Percentiles rank a stretch among this genome's conserved stretches.
Conservation (phyloP, 306 rosid species). For the Gynostemma pentaphyllum region DNA sequence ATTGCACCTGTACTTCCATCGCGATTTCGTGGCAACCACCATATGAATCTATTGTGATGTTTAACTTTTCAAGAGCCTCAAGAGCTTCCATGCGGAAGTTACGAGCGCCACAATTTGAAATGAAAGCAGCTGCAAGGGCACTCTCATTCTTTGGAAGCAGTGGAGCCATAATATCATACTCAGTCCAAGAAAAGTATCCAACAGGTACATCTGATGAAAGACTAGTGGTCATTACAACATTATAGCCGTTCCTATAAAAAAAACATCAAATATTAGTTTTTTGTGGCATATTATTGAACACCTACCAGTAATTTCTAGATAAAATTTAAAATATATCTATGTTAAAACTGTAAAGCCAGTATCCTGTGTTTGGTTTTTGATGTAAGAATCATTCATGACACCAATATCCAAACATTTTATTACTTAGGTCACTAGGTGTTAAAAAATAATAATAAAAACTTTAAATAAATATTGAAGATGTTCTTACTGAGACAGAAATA, state of each 20-base stretch:
- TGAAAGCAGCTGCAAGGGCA: slow-evolving; percentile 94
- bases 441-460: background rate
- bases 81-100: slow-evolving; percentile 95
- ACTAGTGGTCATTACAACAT: slow-evolving; percentile 87
- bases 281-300: background rate
- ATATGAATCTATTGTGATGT: slow-evolving; percentile 65
- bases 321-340: no score
- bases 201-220: slow-evolving; percentile 97
- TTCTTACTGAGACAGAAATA: background rate
- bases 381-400: slow-evolving; percentile 3
- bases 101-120: slow-evolving; percentile 92
- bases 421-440: background rate
- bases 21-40: slow-evolving; percentile 87
- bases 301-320: no score
- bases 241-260: slow-evolving; percentile 62
- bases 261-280: slow-evolving; percentile 5
- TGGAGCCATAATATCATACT: slow-evolving; percentile 94
- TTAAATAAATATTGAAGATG: background rate
- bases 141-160: slow-evolving; percentile 65
- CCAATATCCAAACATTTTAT: background rate
- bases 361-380: background rate
- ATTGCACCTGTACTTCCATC: slow-evolving; percentile 34
- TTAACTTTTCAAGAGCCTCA: slow-evolving; percentile 63
- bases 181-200: slow-evolving; percentile 99
- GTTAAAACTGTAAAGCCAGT: background rate